Conservation (phyloP, 495 filamentous ascomycete genomes). For the Viridothelium virens region DNA sequence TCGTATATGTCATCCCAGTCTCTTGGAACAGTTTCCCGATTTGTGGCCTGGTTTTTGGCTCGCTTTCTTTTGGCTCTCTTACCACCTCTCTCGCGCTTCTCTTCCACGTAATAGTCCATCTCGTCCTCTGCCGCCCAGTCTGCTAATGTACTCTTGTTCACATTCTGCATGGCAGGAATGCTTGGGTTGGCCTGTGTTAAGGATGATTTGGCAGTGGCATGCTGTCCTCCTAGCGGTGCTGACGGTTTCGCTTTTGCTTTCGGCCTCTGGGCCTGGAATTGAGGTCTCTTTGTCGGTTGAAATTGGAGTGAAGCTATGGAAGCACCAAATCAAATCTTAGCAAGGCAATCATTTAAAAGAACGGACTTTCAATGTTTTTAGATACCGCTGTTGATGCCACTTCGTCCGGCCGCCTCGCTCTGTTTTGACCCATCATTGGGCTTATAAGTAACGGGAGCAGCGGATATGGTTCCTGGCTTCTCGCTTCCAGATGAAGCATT, state of each 20-base stretch:
- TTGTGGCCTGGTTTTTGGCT: conserved; percentile 63
- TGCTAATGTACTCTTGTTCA: conserved; percentile 59
- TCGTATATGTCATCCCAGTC: conserved; percentile 90
- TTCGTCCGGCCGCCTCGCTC: conserved; percentile 60
- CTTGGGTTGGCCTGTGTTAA: neutral
- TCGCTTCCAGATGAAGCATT: conserved; percentile 44
- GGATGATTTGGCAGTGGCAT: neutral
- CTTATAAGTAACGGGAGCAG: conserved; percentile 72
- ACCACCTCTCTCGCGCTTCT: conserved; percentile 71
- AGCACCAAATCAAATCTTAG: conserved; percentile 35
- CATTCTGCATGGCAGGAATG: conserved; percentile 21
- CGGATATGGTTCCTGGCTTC: conserved; percentile 57
- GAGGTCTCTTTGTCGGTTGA: conserved; percentile 76
- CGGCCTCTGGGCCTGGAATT: conserved; percentile 43
- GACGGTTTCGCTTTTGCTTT: conserved; percentile 57
- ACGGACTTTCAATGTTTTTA: conserved; percentile 29
- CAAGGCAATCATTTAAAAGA: conserved; percentile 40
- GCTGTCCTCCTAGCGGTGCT: conserved; percentile 1
- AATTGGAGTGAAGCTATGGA: conserved; percentile 67
- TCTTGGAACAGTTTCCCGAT: conserved; percentile 45
- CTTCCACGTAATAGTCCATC: conserved; percentile 51
- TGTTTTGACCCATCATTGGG: conserved; percentile 52
- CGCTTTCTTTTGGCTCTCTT: conserved; percentile 81
- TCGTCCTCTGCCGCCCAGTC: conserved; percentile 81
- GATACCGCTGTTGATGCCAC: conserved; percentile 69